Evolutionary conservation across 345 rosid genomes (phyloP).

Genomic region (Salix caprea): DNA sequence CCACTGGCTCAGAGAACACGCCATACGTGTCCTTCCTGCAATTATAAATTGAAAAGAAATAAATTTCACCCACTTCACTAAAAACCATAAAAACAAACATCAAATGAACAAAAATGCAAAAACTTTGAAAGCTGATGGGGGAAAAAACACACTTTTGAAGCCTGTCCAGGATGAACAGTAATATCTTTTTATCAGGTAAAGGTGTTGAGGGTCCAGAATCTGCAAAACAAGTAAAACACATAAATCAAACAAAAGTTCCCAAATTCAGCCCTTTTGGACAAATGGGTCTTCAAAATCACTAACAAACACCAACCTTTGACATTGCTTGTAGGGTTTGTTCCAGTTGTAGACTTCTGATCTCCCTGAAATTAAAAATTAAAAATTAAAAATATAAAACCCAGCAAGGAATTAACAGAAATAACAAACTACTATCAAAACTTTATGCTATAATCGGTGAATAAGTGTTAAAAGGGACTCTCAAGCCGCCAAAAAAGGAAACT

Average conservation of each 20-base stretch:
- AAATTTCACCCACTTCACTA: background rate
- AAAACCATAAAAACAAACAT: background rate
- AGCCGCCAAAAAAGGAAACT: background rate
- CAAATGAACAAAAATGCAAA: background rate
- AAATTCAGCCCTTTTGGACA: slow-evolving; percentile 10
- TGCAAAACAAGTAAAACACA: slow-evolving; percentile 1
- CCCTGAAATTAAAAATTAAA: slow-evolving; percentile 29
- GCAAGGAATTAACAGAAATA: slow-evolving; percentile 1
- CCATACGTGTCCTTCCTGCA: slow-evolving; percentile 34
- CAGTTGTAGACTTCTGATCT: slow-evolving; percentile 32
- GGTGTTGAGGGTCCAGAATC: slow-evolving; percentile 19
- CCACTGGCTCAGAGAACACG: slow-evolving; percentile 27
- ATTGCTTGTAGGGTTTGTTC: slow-evolving; percentile 29
- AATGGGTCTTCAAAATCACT: slow-evolving; percentile 2
- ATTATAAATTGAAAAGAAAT: background rate
- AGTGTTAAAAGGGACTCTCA: background rate
- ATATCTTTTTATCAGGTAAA: slow-evolving; percentile 28
- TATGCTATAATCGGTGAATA: slow-evolving; percentile 11
- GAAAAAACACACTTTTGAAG: slow-evolving; percentile 19
- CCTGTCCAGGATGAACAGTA: slow-evolving; percentile 24
- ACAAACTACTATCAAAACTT: slow-evolving; percentile 1
- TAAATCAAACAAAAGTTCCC: background rate
- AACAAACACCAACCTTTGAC: slow-evolving; percentile 40
- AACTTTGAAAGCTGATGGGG: background rate
- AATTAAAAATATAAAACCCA: background rate